phyloP scores from a whole-genome alignment of 1,139 yeast genomes.

The Debaryomyces fabryi region DNA sequence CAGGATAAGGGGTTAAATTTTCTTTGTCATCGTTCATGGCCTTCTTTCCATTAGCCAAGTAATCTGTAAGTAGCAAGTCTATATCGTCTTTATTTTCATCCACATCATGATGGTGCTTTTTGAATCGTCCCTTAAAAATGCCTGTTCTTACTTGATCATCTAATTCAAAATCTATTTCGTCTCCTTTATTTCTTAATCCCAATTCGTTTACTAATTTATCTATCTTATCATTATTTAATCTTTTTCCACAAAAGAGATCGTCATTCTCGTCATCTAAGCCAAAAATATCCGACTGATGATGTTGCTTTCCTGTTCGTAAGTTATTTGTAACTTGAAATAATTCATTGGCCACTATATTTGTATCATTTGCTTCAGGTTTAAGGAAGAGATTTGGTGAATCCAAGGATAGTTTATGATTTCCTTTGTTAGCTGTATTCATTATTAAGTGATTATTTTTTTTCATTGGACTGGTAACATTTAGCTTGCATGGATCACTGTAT shows the following conservation, averaged over 20 bases:
- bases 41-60: conserved; percentile 20
- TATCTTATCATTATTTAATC: conserved; percentile 39
- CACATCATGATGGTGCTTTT: conserved; percentile 17
- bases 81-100: conserved; percentile 25
- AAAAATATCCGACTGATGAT: conserved; percentile 11
- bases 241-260: conserved; percentile 20
- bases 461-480: conserved; percentile 11
- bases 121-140: conserved; percentile 43
- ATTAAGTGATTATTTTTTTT: conserved; percentile 5
- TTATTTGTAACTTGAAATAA: conserved; percentile 45
- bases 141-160: conserved; percentile 53
- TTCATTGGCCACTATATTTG: conserved; percentile 30
- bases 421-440: conserved; percentile 9
- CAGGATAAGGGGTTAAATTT: conserved; percentile 30
- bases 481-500: not conserved
- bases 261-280: conserved; percentile 18
- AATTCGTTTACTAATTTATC: conserved; percentile 38
- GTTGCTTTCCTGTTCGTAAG: conserved; percentile 17
- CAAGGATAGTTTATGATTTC: conserved; percentile 8
- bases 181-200: conserved; percentile 19
- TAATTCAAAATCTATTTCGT: conserved; percentile 36
- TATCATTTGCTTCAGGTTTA: conserved; percentile 16
- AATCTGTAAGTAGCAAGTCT: conserved; percentile 32
- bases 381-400: conserved; percentile 10
- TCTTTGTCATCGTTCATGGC: conserved; percentile 34